Evolutionary conservation across 441 rosid genomes (phyloP), one percentile per base, ranked within the genome.

Genomic region (Hura crepitans): DNA sequence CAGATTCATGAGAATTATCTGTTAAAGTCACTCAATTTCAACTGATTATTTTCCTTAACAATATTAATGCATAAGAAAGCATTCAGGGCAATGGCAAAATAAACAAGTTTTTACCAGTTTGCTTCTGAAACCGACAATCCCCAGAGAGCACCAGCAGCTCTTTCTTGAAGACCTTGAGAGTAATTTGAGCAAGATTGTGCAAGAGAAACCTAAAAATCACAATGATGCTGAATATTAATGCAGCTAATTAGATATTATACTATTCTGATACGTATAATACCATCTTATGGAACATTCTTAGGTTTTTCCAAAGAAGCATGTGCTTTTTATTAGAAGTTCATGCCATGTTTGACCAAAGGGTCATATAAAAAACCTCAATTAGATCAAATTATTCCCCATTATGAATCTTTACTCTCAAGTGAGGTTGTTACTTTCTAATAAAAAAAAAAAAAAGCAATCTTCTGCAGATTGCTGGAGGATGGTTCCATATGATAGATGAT

Each of bases 91-190:
- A 28, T 56, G 33, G 20, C 25, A 67, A 15, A 51, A 23, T 45
- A 7, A 75, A 46, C 25, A 55, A 62, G 17, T 30, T 15, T 23
- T 28, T 80, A 85, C 89, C 89, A 80, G 53, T 81, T 83, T 50
- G 84, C 82, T 77, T 85, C 87, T 46, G 89, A 85, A 13, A 85
- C 83, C 0, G 89, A 85, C 72, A 85, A 77, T 62, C 87, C 87
- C 87, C 87, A 85, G 5, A 85, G 83, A 69, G 89, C 85, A 65
- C 87, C 89, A 20, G 85, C 89, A 47, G 85, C 89, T 68, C 89
- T 77, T 67, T 85, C 89, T 72, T 85, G 89, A 66, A 85, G 84
- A 75, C 84, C 80, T 55, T 68, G 84, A 58, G 86, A 81, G 63
- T 79, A 70, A 75, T 73, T 75, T 20, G 83, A 72, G 75, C 85